Evolutionary conservation across 2,329 filamentous ascomycete genomes (phyloP), one percentile per base, ranked within the genome.

Genomic region (Ilyonectria sp.): DNA sequence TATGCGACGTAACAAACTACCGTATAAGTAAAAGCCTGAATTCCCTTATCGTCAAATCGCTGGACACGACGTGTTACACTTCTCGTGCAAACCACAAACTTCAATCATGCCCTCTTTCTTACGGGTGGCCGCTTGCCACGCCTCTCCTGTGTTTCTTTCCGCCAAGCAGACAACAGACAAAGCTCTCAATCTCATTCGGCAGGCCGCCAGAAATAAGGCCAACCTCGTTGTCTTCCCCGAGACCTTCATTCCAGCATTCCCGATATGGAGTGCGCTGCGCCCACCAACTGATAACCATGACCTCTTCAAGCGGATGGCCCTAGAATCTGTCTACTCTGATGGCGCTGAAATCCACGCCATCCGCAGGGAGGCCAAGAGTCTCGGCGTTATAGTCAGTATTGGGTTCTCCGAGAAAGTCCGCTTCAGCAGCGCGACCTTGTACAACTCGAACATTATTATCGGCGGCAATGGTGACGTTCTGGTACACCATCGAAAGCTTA

Each of bases 211-310:
- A 1, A 80, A 84, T 57, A 72, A 73, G 0, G 86, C 86, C 8
- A 81, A 87, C 23, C 76, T 89, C 4, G 81, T 89, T 13, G 83
- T 87, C 31, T 88, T 89, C 68, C 86, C 87, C 0, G 86, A 89
- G 72, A 82, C 84, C 0, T 86, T 80, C 71, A 86, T 89, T 47
- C 81, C 86, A 0, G 86, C 84, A 0, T 89, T 87, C 55, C 86
- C 87, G 0, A 62, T 87, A 13, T 89, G 87, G 86, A 84, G 82
- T 21, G 78, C 85, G 1, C 23, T 86, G 0, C 77, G 80, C 86
- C 0, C 87, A 87, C 0, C 82, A 21, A 21, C 82, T 1, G 81
- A 86, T 6, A 87, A 87, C 64, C 86, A 89, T 63, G 72, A 76
- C 10, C 77, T 87, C 0, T 88, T 88, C 74, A 76, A 79, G n/a